These are phyloP conservation scores for Colletotrichum higginsianum DNA, from an alignment of 2,329 filamentous ascomycete species.

Conservation along the genomic window DNA sequence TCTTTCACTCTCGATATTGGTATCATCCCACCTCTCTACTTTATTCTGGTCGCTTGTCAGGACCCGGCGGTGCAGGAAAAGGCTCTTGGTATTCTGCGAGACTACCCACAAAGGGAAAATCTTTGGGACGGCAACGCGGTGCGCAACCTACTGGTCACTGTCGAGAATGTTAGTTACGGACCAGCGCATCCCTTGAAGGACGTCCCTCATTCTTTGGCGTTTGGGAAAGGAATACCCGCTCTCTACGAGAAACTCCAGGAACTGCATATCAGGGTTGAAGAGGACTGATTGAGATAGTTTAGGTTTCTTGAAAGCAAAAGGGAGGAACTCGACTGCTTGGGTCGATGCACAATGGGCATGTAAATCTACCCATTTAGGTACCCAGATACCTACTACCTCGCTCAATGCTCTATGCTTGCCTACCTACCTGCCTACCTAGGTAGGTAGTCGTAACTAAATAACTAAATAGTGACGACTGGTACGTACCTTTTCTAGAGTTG, in stretches of 20 bases:
- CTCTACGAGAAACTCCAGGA: constrained; percentile 31
- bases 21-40: constrained; percentile 32
- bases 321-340: no score
- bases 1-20: constrained; percentile 36
- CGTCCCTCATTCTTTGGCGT: constrained; percentile 16
- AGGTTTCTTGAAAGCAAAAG: no score
- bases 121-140: constrained; percentile 29
- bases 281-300: background rate
- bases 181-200: constrained; percentile 9
- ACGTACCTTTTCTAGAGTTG: background rate
- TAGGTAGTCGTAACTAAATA: no score
- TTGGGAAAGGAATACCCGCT: constrained; percentile 29
- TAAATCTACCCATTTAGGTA: constrained; percentile 49
- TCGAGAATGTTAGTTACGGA: constrained; percentile 18
- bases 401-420: no score
- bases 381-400: no score
- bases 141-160: constrained; percentile 25
- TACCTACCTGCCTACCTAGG: no score
- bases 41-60: constrained; percentile 22
- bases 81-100: constrained; percentile 23
- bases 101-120: constrained; percentile 28
- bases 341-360: background rate
- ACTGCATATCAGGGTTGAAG: constrained; percentile 8
- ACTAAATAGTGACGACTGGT: background rate
- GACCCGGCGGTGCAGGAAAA: constrained; percentile 18